Percentiles rank a stretch among this genome's conserved stretches.
Evolutionary conservation across 2,329 filamentous ascomycete genomes (phyloP).

Genomic region (Ophidiomyces ophidiicola): DNA sequence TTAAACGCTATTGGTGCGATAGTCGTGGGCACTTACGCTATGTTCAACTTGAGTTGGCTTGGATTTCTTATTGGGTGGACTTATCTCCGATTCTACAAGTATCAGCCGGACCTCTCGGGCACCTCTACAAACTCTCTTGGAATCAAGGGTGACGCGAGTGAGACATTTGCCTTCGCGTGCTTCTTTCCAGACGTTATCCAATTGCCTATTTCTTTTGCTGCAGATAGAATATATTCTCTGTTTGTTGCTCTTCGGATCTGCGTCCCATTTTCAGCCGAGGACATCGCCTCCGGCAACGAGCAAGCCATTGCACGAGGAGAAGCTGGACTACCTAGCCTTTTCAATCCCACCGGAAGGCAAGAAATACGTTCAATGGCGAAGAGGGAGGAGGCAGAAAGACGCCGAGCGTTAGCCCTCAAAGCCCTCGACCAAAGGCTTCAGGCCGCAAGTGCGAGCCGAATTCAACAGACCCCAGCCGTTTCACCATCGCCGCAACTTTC

Average conservation of each 20-base stretch:
- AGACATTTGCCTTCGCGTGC: conserved; percentile 89
- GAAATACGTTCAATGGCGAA: conserved; percentile 46
- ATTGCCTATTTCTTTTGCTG: conserved; percentile 60
- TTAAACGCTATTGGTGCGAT: conserved; percentile 57
- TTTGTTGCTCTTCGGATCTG: conserved; percentile 67
- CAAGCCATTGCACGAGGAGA: conserved; percentile 55
- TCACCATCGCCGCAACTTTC: conserved; percentile 36
- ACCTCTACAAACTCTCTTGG: conserved; percentile 42
- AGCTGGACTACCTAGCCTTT: conserved; percentile 47
- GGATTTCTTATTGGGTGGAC: conserved; percentile 85
- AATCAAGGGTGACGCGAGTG: conserved; percentile 80
- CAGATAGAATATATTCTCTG: conserved; percentile 60
- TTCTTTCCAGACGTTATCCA: conserved; percentile 85
- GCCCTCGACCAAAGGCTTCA: conserved; percentile 85
- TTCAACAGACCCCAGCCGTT: conserved; percentile 25
- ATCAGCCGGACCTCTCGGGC: conserved; percentile 43
- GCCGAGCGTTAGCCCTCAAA: conserved; percentile 77
- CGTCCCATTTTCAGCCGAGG: conserved; percentile 71
- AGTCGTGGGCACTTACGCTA: conserved; percentile 57
- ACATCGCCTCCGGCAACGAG: conserved; percentile 60
- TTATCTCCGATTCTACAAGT: conserved; percentile 90
- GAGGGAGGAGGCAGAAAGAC: conserved; percentile 80
- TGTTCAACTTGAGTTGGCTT: conserved; percentile 64
- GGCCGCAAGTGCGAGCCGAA: conserved; percentile 54
- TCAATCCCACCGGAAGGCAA: conserved; percentile 39